Evolutionary conservation across 192 early-diverging fungal species (phyloP), one percentile per base, ranked within the genome.

Genomic region (Backusella australiensis): DNA sequence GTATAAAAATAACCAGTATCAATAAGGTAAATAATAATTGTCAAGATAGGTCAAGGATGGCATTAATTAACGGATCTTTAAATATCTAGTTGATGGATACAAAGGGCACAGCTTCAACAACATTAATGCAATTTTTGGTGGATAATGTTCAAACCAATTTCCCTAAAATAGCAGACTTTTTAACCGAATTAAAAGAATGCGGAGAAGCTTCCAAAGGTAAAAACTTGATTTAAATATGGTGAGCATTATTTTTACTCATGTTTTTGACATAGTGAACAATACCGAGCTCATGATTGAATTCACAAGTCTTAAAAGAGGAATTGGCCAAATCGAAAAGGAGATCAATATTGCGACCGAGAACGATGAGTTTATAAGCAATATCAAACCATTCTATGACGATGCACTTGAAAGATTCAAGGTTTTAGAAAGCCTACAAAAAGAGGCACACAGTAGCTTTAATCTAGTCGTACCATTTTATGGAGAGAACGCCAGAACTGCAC

Each of bases 1-100:
- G 94, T 3, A 91, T 94, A 74, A 92, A 89, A 79, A 93, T 94
- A 77, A 85, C 88, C 9, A 94, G 93, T 85, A 90, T 95, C 17
- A 95, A 95, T 72, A 93, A 93, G 78, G 85, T 89, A 78, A 68
- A 34, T 4, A 17, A 44, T 44, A 56, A 14, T 9, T 29, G 1
- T 34, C n/a, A n/a, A 69, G 9, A 34, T 32, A 29, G 6, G 14
- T 6, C n/a, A 12, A 34, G 11, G 8, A 6, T 26, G 68, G 2
- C 11, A 68, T 19, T n/a, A 1, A 44, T 44, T 29, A 44, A n/a
- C 1, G 41, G 41, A 34, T 39, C 36, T 34, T 14, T 38, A n/a
- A 44, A 44, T 44, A 39, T 39, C 38, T n/a, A 86, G 82, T 80
- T 94, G 80, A 88, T 94, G 44, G 94, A 96, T 68, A 96, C 94